These are phyloP conservation scores for Candida takata DNA, from an alignment of 805 yeast species.

Conservation along the genomic window DNA sequence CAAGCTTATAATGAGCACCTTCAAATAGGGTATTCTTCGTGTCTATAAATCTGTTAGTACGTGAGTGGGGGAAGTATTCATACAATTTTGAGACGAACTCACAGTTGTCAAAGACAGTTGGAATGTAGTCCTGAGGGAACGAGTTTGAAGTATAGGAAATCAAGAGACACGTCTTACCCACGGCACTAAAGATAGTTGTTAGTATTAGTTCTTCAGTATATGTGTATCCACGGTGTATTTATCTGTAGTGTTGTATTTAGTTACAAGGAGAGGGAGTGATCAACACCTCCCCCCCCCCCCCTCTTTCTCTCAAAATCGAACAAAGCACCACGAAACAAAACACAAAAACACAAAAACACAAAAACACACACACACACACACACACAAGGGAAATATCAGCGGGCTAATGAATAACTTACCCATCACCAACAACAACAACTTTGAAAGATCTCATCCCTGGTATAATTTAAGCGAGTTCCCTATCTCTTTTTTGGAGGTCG, in stretches of 20 bases:
- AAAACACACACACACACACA: too few relatives aligned
- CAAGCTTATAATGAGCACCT: slow-evolving; percentile 74
- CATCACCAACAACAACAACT: slow-evolving; percentile 93
- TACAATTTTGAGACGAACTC: background rate
- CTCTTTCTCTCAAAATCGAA: too few relatives aligned
- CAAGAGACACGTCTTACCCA: slow-evolving; percentile 85
- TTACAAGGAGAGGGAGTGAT: too few relatives aligned
- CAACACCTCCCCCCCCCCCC: too few relatives aligned
- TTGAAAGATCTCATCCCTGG: slow-evolving; percentile 70
- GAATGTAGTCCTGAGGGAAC: slow-evolving; percentile 88
- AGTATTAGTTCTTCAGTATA: background rate
- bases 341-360: too few relatives aligned
- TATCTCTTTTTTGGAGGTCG: too few relatives aligned
- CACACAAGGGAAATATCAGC: too few relatives aligned
- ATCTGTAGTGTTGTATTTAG: too few relatives aligned
- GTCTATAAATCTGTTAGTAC: slow-evolving; percentile 23
- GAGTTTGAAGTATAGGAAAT: slow-evolving; percentile 89
- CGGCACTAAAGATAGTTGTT: slow-evolving; percentile 47
- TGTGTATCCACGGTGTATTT: too few relatives aligned
- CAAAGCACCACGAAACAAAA: too few relatives aligned
- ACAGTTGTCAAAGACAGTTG: slow-evolving; percentile 87
- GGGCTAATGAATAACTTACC: slow-evolving; percentile 38
- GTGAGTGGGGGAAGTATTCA: too few relatives aligned
- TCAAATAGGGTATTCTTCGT: slow-evolving; percentile 80
- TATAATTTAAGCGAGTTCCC: too few relatives aligned